Evolutionary conservation across 345 rosid species (phyloP).

Genomic region (Citrus inodora): DNA sequence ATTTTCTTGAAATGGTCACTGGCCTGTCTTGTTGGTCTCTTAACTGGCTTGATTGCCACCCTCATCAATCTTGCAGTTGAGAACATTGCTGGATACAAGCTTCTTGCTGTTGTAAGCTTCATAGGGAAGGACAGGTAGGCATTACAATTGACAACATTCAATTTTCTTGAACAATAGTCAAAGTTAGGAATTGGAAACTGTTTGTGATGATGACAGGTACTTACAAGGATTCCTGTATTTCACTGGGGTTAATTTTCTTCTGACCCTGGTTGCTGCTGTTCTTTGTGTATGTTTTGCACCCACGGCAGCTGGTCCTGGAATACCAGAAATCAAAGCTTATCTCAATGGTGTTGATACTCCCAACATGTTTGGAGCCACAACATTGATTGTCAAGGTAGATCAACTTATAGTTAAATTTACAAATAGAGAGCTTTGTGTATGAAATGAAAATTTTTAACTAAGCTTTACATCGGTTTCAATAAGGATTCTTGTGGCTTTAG

Average conservation of each 20-base stretch:
- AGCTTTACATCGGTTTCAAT: background rate
- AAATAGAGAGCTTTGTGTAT: background rate
- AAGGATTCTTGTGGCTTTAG: background rate
- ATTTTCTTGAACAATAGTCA: background rate
- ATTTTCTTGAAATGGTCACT: slow-evolving; percentile 76
- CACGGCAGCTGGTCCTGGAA: slow-evolving; percentile 95
- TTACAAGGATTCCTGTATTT: slow-evolving; percentile 49
- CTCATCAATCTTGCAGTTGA: slow-evolving; percentile 82
- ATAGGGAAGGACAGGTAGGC: slow-evolving; percentile 73
- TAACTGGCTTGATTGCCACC: slow-evolving; percentile 82
- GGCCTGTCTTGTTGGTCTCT: slow-evolving; percentile 77
- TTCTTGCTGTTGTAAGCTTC: slow-evolving; percentile 61
- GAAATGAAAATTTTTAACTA: background rate
- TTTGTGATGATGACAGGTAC: slow-evolving; percentile 48
- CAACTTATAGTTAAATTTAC: background rate
- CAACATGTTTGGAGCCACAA: slow-evolving; percentile 76
- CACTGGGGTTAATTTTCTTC: slow-evolving; percentile 55
- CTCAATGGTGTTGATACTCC: slow-evolving; percentile 95
- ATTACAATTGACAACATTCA: background rate
- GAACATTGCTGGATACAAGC: slow-evolving; percentile 92
- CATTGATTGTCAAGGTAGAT: slow-evolving; percentile 80
- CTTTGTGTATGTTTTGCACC: slow-evolving; percentile 87
- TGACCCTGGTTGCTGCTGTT: slow-evolving; percentile 61
- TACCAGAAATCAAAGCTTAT: slow-evolving; percentile 95
- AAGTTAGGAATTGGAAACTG: background rate